Conservation (phyloP, 441 rosid species). For the Croton setiger region DNA sequence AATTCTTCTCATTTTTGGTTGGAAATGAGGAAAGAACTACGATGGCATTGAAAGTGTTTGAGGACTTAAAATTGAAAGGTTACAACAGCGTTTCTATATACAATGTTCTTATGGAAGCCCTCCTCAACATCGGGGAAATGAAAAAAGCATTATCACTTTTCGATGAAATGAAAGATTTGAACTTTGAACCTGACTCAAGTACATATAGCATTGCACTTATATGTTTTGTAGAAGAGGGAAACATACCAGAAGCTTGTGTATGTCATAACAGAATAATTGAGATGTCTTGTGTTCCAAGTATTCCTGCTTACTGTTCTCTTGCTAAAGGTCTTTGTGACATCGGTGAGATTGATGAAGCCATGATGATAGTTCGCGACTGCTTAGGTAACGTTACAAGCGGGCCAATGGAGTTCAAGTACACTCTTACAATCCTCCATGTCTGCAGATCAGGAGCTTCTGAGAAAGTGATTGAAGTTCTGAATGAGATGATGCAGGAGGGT, state of each 20-base stretch:
- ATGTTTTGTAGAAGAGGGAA: constrained; percentile 21
- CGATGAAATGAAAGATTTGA: constrained; percentile 45
- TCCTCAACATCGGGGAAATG: constrained; percentile 44
- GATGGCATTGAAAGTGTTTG: constrained; percentile 61
- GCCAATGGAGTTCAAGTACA: constrained; percentile 76
- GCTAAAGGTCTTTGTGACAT: constrained; percentile 66
- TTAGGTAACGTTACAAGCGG: constrained; percentile 63
- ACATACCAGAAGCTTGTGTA: constrained; percentile 27
- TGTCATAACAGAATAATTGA: constrained; percentile 73
- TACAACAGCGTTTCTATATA: constrained; percentile 49
- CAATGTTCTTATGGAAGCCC: constrained; percentile 66
- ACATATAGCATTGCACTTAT: constrained; percentile 51
- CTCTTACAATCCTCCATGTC: constrained; percentile 49
- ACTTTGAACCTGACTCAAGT: constrained; percentile 47
- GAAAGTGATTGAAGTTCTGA: constrained; percentile 62
- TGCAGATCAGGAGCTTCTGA: constrained; percentile 52
- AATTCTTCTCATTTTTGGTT: constrained; percentile 54
- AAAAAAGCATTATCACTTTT: constrained; percentile 59
- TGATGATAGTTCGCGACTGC: constrained; percentile 86
- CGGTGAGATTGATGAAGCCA: constrained; percentile 80
- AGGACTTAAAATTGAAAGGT: constrained; percentile 56
- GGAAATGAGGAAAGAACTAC: constrained; percentile 37
- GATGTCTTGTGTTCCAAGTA: constrained; percentile 62
- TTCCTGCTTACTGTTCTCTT: constrained; percentile 64
- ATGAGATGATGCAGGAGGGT: constrained; percentile 79